Evolutionary conservation across 208 protist genomes (phyloP), one percentile per base, ranked within the genome.

Genomic region (Leishmania lainsoni): DNA sequence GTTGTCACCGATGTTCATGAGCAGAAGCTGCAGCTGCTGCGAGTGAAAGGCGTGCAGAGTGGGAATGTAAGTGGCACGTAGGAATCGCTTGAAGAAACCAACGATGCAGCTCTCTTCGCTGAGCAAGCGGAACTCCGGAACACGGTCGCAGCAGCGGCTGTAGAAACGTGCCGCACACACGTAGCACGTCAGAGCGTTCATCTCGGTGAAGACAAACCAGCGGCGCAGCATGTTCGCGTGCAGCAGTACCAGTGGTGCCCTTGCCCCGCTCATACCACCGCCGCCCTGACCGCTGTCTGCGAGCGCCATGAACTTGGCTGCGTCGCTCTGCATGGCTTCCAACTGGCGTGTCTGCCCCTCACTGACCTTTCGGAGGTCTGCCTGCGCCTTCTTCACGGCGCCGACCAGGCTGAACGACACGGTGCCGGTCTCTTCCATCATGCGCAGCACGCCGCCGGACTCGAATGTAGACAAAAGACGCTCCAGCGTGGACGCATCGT

Each of bases 111-210:
- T 89, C 61, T 94, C 84, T 35, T 87, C 76, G 66, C 82, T 80
- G 49, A 87, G 77, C 35, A 82, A 56, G 45, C 81, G 79, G 58
- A 88, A 78, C 74, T 90, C 88, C 0, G 90, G 87, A 1, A 93
- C 87, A 51, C 88, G 86, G 49, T 90, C 87, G 52, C 82, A 84
- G 84, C 92, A 94, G 58, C 90, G 88, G 45, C 88, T 83, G 73
- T 86, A 90, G 85, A 97, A 97, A 8, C 86, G 86, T 51, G 83
- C 56, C 2, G 87, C 90, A 80, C 87, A 92, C 72, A 93, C 87
- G 85, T 95, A 93, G 80, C 94, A 97, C 63, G 92, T 93, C n/a
- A 96, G 77, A 58, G 92, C 88, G 82, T 97, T 97, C 94, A 97
- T 97, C 4, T 91, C 83, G 10, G 89, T 95, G 68, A 94, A 93